Base-by-base conservation (phyloP, 116 monocot species). In the Trichopus zeylanicus region DNA sequence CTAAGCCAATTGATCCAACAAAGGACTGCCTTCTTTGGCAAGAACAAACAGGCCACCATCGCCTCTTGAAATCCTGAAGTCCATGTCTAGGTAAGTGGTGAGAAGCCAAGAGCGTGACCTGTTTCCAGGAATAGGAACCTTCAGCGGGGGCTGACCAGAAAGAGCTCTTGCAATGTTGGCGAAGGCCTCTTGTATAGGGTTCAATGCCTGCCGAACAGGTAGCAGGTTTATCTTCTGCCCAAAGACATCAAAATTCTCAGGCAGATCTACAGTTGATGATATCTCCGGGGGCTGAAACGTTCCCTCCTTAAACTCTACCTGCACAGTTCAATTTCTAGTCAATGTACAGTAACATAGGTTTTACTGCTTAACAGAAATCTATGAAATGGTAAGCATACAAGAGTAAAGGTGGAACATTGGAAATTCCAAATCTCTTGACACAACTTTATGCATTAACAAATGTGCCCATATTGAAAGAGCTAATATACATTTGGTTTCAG, bases 231-330 rank as follows among this genome's bases (percentile, higher is more conserved):
- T 69, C 74, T 75, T 85, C 65, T 79, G 97, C 16, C 90, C 90
- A 23, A 87, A 79, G 46, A 97, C 51, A 66, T 91, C 79, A 4
- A 87, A 23, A 27, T 64, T 71, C 65, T 77, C 62, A 2, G 91
- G 97, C 16, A 91, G 78, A 56, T 78, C 74, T 30, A 85, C 29
- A 15, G 70, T 69, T 29, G 91, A 78, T 63, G 82, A 78, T 72
- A 97, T 69, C 61, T 67, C 67, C n/a, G 97, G 97, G 11, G 91
- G 82, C 27, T 82, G 60, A 58, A 97, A 70, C 1, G 49, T 70
- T 48, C 91, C 97, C 68, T 91, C 91, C 67, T 79, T 80, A 70
- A 91, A 87, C 55, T 70, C 46, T 16, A 97, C 97, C 97, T 97
- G 79, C 61, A 71, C 25, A 39, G 1, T n/a, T n/a, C 20, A 19